Percentiles rank a stretch among this genome's conserved stretches.
These are phyloP conservation scores for Eucalyptus curtisii DNA, from an alignment of 345 rosid species.

Conservation along the genomic window DNA sequence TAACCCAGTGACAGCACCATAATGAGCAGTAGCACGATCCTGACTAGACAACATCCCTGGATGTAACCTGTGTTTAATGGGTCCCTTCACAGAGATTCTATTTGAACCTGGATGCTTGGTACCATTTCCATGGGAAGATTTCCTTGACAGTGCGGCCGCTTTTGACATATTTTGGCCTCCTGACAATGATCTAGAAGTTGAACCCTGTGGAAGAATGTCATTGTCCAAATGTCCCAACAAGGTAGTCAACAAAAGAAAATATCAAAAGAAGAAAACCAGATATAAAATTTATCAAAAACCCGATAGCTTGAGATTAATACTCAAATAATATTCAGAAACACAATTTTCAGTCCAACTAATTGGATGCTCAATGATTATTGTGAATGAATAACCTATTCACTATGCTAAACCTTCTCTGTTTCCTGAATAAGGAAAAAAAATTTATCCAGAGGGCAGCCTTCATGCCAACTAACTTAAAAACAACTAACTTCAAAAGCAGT, in stretches of 20 bases:
- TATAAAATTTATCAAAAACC: neutral
- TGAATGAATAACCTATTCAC: neutral
- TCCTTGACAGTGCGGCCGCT: constrained; percentile 27
- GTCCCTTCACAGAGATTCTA: constrained; percentile 38
- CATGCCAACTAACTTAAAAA: neutral
- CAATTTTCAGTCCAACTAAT: neutral
- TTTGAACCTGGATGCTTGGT: constrained; percentile 36
- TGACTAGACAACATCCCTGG: constrained; percentile 77
- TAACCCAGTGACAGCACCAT: constrained; percentile 84
- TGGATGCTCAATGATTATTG: neutral
- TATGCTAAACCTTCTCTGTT: neutral
- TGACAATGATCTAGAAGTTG: constrained; percentile 27
- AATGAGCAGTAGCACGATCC: constrained; percentile 91
- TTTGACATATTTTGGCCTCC: constrained; percentile 26
- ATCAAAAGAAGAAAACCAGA: neutral
- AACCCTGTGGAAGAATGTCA: constrained; percentile 17
- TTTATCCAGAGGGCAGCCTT: neutral
- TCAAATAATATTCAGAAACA: neutral
- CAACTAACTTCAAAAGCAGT: neutral
- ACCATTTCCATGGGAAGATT: constrained; percentile 38
- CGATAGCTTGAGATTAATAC: neutral
- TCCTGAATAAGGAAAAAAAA: neutral
- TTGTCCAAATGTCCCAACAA: neutral
- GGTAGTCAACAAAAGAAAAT: neutral
- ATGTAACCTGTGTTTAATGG: constrained; percentile 58